Conservation (phyloP, 73 alveolate genomes). For the Paramecium bursaria region DNA sequence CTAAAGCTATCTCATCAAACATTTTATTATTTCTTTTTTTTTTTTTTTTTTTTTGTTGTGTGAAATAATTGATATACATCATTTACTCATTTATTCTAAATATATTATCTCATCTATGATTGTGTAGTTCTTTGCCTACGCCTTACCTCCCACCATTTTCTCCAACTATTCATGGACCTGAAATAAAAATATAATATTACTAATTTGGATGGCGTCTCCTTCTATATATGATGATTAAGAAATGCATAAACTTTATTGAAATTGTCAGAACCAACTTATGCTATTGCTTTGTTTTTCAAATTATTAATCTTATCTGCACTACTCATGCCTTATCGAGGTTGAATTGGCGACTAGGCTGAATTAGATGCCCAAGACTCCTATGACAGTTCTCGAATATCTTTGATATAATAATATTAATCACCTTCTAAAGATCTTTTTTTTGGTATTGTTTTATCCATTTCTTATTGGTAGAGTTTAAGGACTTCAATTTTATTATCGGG, state of each 20-base stretch:
- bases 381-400: constrained; percentile 14
- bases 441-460: constrained; percentile 24
- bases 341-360: constrained; percentile 14
- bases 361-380: constrained; percentile 37
- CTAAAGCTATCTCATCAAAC: constrained; percentile 28
- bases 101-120: no score
- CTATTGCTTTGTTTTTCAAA: constrained; percentile 28
- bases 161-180: no score
- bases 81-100: no score
- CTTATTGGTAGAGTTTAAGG: constrained; percentile 2
- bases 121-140: no score
- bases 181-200: no score
- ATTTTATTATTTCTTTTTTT: no score
- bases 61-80: constrained; percentile 4
- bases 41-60: neutral
- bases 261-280: constrained; percentile 1
- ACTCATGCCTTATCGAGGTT: neutral
- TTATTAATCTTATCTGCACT: constrained; percentile 3
- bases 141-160: no score
- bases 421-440: neutral
- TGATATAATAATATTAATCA: no score
- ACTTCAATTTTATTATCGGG: constrained; percentile 43
- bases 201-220: constrained; percentile 10
- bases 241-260: constrained; percentile 27
- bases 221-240: constrained; percentile 45